Base-by-base conservation (phyloP, 73 alveolate genomes). In the Paramecium octaurelia region DNA sequence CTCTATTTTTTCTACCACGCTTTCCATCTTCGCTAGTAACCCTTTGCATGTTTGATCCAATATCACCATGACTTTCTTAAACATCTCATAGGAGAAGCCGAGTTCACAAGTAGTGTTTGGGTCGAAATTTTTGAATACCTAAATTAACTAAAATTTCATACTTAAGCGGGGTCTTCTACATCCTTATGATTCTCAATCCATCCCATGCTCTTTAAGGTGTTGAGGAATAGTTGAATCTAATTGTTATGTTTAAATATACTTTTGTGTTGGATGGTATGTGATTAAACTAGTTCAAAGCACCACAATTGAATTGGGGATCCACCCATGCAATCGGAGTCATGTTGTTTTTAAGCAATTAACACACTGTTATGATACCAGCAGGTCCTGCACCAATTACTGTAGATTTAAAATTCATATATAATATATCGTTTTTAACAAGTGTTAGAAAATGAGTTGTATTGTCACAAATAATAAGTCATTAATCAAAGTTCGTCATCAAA, bases 341-440 rank as follows among this genome's bases (percentile, higher is more conserved):
- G 14, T 75, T 42, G 58, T 42, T 75, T 75, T 75, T 42, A 29
- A 75, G 59, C 46, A 75, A 75, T 75, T 75, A 38, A 42, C 88
- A 75, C 34, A 75, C 88, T 42, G 88, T 75, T 3, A 75, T 75
- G 35, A 75, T 75, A 23, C 88, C 88, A 11, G 88, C 88, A 31
- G 88, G 88, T 35, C 88, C 88, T 75, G 88, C 88, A 14, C 88
- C 88, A 12, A 75, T 75, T 9, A 75, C 88, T 38, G 68, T 38
- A 38, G 68, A 16, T 75, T 75, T 38, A 38, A 75, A 75, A 42
- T 75, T 75, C 88, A 64, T 64, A 4, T 31, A 64, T 64, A 64
- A 31, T 64, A 23, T 64, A 64, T 64, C 84, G 84, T 64, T 64
- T 54, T 64, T 64, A 64, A 64, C 84, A 64, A 64, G 84, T 64